These are phyloP conservation scores for Trebouxia gelatinosa DNA, from an alignment of 163 green algal genomes.

Conservation along the genomic window DNA sequence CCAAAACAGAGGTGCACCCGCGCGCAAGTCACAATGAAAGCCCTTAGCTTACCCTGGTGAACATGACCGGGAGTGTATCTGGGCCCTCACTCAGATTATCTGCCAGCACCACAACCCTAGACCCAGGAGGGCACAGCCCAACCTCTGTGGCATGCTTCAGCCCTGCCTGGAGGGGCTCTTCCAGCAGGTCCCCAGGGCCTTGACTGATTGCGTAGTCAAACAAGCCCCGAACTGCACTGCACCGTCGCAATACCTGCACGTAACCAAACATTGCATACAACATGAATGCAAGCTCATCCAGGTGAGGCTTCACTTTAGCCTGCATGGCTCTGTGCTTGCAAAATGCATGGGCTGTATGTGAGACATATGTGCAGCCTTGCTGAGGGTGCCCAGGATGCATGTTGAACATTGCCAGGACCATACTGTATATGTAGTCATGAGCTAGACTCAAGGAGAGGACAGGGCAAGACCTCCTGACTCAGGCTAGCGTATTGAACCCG, in stretches of 20 bases:
- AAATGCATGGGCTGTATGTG: not conserved
- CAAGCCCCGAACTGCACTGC: slow-evolving; percentile 2
- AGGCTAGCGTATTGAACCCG: too few relatives aligned
- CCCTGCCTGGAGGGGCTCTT: slow-evolving; percentile 25
- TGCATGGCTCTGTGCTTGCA: not conserved
- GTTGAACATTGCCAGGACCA: too few relatives aligned
- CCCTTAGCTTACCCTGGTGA: slow-evolving; percentile 19
- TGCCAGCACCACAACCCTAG: slow-evolving; percentile 59
- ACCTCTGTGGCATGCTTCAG: slow-evolving; percentile 50
- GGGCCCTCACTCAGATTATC: slow-evolving; percentile 26
- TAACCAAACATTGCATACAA: not conserved
- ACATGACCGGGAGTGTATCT: slow-evolving; percentile 17
- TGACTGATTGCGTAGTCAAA: slow-evolving; percentile 6
- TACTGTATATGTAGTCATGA: too few relatives aligned
- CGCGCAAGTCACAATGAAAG: too few relatives aligned
- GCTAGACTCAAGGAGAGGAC: too few relatives aligned
- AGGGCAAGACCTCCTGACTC: too few relatives aligned
- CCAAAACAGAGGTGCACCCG: too few relatives aligned
- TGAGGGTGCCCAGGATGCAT: too few relatives aligned
- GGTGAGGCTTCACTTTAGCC: not conserved
- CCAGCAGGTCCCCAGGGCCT: slow-evolving; percentile 8
- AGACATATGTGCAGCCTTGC: not conserved
- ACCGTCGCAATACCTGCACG: slow-evolving; percentile 18
- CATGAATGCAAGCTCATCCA: not conserved
- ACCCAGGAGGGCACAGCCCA: slow-evolving; percentile 55